phyloP scores from a whole-genome alignment of 257 asterid genomes.

The Cinchona pubescens region DNA sequence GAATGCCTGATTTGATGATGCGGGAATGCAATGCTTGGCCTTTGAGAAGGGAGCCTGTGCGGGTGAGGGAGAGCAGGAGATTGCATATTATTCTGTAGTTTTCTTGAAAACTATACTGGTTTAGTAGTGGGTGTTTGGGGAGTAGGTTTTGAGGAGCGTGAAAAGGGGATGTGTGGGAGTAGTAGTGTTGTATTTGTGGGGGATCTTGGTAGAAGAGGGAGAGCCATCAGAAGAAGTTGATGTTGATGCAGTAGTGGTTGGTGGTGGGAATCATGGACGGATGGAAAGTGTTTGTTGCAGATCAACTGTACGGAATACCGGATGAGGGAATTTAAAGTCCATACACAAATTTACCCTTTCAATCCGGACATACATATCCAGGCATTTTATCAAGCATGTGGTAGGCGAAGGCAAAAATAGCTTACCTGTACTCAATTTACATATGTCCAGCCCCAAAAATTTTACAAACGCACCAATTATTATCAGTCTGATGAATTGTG shows the following conservation, averaged over 20 bases:
- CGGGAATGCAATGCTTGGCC: conserved; percentile 67
- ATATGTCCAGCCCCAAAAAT: too few relatives aligned
- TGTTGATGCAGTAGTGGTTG: neutral
- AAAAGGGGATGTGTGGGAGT: neutral
- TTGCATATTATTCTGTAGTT: conserved; percentile 54
- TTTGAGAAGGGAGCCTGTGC: conserved; percentile 35
- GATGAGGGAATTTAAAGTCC: too few relatives aligned
- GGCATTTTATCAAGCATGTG: too few relatives aligned
- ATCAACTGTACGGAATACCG: too few relatives aligned
- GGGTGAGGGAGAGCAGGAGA: conserved; percentile 47
- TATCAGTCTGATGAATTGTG: too few relatives aligned
- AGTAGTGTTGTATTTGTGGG: neutral
- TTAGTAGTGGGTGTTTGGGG: conserved; percentile 32
- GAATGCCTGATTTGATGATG: conserved; percentile 58
- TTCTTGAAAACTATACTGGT: conserved; percentile 39
- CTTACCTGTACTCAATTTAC: too few relatives aligned
- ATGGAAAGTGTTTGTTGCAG: too few relatives aligned
- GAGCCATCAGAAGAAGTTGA: conserved; percentile 30
- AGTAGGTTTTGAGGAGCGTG: conserved; percentile 5
- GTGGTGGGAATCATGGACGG: too few relatives aligned
- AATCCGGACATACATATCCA: too few relatives aligned
- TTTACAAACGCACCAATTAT: too few relatives aligned
- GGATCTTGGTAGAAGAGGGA: conserved; percentile 24
- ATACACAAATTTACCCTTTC: too few relatives aligned
- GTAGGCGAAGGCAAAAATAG: too few relatives aligned